phyloP scores from a whole-genome alignment of 2,329 filamentous ascomycete genomes.

The Raffaelea arxii region DNA sequence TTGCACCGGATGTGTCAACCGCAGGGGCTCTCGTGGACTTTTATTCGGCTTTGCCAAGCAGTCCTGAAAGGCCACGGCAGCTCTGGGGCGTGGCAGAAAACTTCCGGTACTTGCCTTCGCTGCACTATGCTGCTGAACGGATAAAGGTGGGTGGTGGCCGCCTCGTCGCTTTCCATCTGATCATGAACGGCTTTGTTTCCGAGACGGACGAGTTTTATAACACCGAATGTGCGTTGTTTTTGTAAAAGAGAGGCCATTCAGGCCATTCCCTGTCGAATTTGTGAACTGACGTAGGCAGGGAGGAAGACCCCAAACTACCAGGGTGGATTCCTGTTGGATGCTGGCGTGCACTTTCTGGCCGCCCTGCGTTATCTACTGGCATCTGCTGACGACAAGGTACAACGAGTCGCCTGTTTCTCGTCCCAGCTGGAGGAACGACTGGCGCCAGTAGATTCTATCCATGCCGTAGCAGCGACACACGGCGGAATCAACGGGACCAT shows the following conservation, averaged over 20 bases:
- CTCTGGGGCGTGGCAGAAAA: slow-evolving; percentile 57
- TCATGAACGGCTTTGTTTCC: slow-evolving; percentile 32
- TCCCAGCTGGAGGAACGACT: slow-evolving; percentile 2
- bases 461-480: slow-evolving; percentile 2
- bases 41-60: slow-evolving; percentile 12
- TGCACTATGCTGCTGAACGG: slow-evolving; percentile 12
- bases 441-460: slow-evolving; percentile 6
- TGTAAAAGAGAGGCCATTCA: too few species aligned
- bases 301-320: slow-evolving; percentile 60
- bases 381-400: slow-evolving; percentile 3
- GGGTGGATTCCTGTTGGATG: slow-evolving; percentile 68
- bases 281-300: slow-evolving; percentile 20
- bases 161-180: slow-evolving; percentile 25
- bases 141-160: slow-evolving; percentile 16
- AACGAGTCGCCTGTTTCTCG: neutral
- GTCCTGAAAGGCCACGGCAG: slow-evolving; percentile 19
- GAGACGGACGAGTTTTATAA: slow-evolving; percentile 35
- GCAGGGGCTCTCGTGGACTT: slow-evolving; percentile 17
- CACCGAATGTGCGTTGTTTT: slow-evolving; percentile 26
- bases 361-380: slow-evolving; percentile 3
- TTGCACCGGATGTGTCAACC: slow-evolving; percentile 41
- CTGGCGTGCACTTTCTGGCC: slow-evolving; percentile 50
- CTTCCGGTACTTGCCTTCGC: slow-evolving; percentile 40
- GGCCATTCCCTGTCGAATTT: neutral
- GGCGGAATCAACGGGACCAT: slow-evolving; percentile 5